Evolutionary conservation across 2,329 filamentous ascomycete genomes (phyloP).

Genomic region (Venturia aucupariae): DNA sequence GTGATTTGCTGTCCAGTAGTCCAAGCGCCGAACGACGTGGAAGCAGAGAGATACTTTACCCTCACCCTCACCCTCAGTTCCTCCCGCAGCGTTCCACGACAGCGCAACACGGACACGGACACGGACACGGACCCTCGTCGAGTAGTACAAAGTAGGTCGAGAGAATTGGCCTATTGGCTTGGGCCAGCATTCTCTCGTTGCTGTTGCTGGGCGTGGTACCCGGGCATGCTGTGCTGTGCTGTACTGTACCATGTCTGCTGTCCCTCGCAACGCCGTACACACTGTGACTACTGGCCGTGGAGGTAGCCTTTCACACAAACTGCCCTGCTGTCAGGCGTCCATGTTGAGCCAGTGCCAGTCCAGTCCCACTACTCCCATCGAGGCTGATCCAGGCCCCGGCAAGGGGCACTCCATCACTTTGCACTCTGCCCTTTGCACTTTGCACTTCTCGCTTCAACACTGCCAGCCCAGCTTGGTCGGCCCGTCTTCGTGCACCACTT

Average conservation of each 20-base stretch:
- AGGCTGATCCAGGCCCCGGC: neutral
- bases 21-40: slow-evolving; percentile 8
- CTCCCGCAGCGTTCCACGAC: slow-evolving; percentile 3
- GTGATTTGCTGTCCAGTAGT: slow-evolving; percentile 5
- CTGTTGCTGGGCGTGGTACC: no score
- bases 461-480: neutral
- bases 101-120: neutral
- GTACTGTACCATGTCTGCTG: neutral
- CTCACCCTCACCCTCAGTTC: neutral
- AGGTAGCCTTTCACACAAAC: neutral
- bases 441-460: neutral
- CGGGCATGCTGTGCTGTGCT: no score
- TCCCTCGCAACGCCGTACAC: neutral
- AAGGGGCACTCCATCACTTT: neutral
- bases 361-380: no score
- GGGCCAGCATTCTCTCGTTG: neutral
- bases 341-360: neutral
- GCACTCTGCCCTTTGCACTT: no score
- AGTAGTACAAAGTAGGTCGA: no score
- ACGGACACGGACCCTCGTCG: slow-evolving; percentile 1
- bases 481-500: slow-evolving; percentile 4
- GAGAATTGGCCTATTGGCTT: neutral
- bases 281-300: no score
- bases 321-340: slow-evolving; percentile 8
- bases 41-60: slow-evolving; percentile 2